Evolutionary conservation across 208 protist genomes (phyloP).

Genomic region (Trypanosomatidae sp.): DNA sequence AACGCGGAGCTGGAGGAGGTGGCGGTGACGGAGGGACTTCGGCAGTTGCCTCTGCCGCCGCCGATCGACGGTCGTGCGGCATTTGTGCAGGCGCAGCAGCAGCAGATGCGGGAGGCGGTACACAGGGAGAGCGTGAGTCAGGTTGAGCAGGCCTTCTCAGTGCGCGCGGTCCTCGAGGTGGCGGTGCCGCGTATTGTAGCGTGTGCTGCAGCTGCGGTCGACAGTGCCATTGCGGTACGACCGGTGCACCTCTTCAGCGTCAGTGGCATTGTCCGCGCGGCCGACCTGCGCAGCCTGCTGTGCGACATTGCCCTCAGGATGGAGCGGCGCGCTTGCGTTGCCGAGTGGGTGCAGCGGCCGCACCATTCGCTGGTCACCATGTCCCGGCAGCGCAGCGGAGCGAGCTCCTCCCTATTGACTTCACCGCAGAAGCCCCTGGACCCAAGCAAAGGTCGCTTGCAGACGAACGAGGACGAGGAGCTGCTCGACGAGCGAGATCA

Average conservation of each 20-base stretch:
- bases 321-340: conserved; percentile 40
- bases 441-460: conserved; percentile 3
- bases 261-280: conserved; percentile 35
- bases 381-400: neutral
- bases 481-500: conserved; percentile 9
- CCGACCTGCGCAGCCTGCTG: conserved; percentile 40
- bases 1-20: conserved; percentile 42
- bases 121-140: conserved; percentile 26
- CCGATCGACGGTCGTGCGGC: conserved; percentile 22
- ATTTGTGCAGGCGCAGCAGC: conserved; percentile 31
- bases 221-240: conserved; percentile 24
- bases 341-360: conserved; percentile 32
- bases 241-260: conserved; percentile 43
- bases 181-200: conserved; percentile 48
- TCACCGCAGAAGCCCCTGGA: conserved; percentile 4
- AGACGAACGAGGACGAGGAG: conserved; percentile 23
- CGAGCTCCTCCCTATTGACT: conserved; percentile 1
- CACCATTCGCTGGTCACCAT: neutral
- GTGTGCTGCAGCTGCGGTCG: conserved; percentile 35
- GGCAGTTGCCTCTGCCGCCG: conserved; percentile 4
- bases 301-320: conserved; percentile 39
- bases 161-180: conserved; percentile 39
- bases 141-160: conserved; percentile 45
- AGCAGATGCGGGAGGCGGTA: conserved; percentile 23
- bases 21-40: conserved; percentile 1